Evolutionary conservation across 805 yeast species (phyloP).

Genomic region (Spathaspora passalidarum): DNA sequence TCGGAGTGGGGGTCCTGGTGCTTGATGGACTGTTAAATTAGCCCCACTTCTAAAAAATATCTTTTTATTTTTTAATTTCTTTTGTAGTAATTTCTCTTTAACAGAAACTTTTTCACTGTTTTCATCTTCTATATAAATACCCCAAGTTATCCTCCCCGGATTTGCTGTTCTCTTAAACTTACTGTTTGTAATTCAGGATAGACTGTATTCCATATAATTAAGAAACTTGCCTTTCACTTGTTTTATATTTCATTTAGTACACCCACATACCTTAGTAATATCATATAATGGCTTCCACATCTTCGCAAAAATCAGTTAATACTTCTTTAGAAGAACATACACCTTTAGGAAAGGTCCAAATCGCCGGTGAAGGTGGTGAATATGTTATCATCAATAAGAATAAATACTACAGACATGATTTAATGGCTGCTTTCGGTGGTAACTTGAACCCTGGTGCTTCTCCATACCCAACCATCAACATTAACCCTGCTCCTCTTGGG

Average conservation of each 20-base stretch:
- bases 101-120: background rate
- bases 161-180: background rate
- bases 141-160: background rate
- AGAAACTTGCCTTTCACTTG: background rate
- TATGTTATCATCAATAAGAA: slow-evolving; percentile 28
- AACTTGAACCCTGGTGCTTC: slow-evolving; percentile 30
- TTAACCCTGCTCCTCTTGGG: slow-evolving; percentile 67
- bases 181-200: background rate
- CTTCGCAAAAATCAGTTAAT: slow-evolving; percentile 7
- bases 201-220: background rate
- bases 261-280: background rate
- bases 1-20: background rate
- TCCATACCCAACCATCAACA: slow-evolving; percentile 49
- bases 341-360: slow-evolving; percentile 6
- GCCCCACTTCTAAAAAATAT: slow-evolving; percentile 4
- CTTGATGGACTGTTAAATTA: background rate
- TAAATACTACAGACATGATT: slow-evolving; percentile 30
- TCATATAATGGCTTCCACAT: slow-evolving; percentile 6
- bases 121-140: slow-evolving; percentile 1
- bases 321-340: slow-evolving; percentile 3
- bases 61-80: background rate
- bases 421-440: slow-evolving; percentile 39
- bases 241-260: background rate
- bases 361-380: slow-evolving; percentile 30
- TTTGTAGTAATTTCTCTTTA: background rate